These are phyloP conservation scores for Melianthus villosus DNA, from an alignment of 441 rosid genomes.

Conservation along the genomic window DNA sequence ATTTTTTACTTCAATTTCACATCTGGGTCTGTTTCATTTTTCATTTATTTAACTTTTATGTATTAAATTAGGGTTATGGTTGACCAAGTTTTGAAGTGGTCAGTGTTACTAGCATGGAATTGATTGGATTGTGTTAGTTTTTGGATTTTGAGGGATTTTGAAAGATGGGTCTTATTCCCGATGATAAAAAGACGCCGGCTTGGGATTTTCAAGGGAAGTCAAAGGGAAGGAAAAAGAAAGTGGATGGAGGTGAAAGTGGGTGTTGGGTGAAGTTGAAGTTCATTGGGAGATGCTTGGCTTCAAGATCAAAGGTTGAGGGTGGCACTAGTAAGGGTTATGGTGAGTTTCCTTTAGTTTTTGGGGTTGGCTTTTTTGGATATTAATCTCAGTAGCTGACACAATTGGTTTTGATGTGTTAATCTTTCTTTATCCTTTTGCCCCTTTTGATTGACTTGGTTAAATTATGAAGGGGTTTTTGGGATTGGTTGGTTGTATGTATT, in stretches of 20 bases:
- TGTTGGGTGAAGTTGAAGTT: constrained; percentile 56
- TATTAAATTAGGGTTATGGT: no score
- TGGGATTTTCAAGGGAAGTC: constrained; percentile 26
- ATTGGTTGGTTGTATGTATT: no score
- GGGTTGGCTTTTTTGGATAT: constrained; percentile 1
- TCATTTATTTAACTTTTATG: no score
- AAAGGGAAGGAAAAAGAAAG: constrained; percentile 21
- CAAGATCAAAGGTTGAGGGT: constrained; percentile 87
- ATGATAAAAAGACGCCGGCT: constrained; percentile 28
- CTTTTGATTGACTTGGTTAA: no score
- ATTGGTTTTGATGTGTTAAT: no score
- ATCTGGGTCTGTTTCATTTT: no score
- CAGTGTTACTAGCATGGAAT: constrained; percentile 5
- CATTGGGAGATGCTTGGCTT: constrained; percentile 60
- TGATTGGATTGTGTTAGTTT: constrained; percentile 2
- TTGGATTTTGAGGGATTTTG: constrained; percentile 14
- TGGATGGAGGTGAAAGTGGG: constrained; percentile 32
- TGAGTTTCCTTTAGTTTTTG: constrained; percentile 14
- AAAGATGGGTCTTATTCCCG: constrained; percentile 35
- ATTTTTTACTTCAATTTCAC: no score
- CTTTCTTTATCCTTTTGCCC: no score
- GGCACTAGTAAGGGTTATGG: constrained; percentile 42
- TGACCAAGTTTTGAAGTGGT: no score
- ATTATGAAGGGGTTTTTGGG: no score
- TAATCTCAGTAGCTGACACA: no score